Base-by-base conservation (phyloP, 1,284 basidiomycete species). In the Ceratobasidium sp. region DNA sequence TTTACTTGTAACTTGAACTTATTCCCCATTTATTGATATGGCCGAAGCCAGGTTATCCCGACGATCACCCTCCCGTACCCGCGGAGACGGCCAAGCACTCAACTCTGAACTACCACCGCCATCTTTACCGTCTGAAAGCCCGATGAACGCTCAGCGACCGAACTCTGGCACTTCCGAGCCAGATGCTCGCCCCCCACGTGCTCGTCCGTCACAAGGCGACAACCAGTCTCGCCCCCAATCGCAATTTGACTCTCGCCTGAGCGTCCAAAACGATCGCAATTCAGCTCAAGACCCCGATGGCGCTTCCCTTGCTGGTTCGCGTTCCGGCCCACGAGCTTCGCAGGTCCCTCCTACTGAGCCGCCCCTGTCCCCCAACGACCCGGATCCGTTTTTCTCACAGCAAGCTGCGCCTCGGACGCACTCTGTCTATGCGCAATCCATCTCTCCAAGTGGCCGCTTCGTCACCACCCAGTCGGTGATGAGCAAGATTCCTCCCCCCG, bases 401-500 rank as follows among this genome's bases (percentile, higher is more conserved):
- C 49, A 64, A 23, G 60, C 60, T 1, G 23, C 39, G 4, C 33
- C 33, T 11, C 46, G 14, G 30, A 21, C 60, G 23, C 33, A 53
- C 23, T 53, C 60, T 6, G 27, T 53, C 14, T 64, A 64, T 25
- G 60, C 60, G 3, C 60, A 64, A 23, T 64, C 60, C 3, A 50
- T 64, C 25, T 11, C 49, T 16, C 49, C 49, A 19, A 64, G 50
- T 36, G 60, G 60, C 33, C 49, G 60, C 13, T 46, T 39, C 6
- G 53, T 64, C n/a, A 53, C 60, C 11, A 21, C n/a, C 11, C n/a
- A 21, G 23, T 44, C 60, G 1, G 36, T 44, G 1, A 50, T 50
- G n/a, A 41, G 21, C 29, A 52, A 36, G 41, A 14, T 70, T 21
- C 69, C 71, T 14, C 69, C 72, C 2, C 70, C 73, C 8, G 70